Evolutionary conservation across 225 moss, liverwort and hornwort genomes (phyloP), one percentile per base, ranked within the genome.

Genomic region (Bryoerythrophyllum caledonicum): DNA sequence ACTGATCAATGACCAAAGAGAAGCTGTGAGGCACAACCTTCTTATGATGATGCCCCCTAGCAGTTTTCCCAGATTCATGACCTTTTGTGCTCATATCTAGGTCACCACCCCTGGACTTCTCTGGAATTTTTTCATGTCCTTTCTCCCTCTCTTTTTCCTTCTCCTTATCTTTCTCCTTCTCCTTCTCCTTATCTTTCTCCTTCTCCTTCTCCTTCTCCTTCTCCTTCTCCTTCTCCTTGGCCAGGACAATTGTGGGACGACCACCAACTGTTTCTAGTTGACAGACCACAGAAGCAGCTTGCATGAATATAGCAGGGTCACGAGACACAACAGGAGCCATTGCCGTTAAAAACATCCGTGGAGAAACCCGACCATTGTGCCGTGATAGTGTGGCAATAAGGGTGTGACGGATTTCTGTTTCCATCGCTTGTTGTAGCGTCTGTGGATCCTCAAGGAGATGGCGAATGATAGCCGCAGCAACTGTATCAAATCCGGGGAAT

Each of bases 371-470:
- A 63, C 91, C 91, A 83, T 91, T 96, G 76, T 96, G 96, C 30
- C 96, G 80, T 23, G 94, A 88, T 8, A 96, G 74, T 61, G 92
- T 96, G 25, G 94, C 88, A 57, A 92, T 82, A 26, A 96, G 79
- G 4, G 94, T 92, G 41, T 96, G 94, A 27, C 96, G 85, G 74
- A 96, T 89, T 75, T 96, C 96, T 46, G 92, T 90, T 75, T 96
- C 96, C 96, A 96, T 94, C 19, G 94, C 91, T 70, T 96, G 94
- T 49, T 90, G 92, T 49, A 96, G 85, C 14, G 96, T 96, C 16
- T 96, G 94, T 51, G 96, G 96, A 82, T 96, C 96, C 76, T 96
- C 96, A 38, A 96, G 92, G 54, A 96, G 91, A 38, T 96, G 96
- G 17, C 94, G 91, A 57, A 96, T 92, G 10, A 96, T 94, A 67